Evolutionary conservation across 202 grass and related monocot genomes (phyloP).

Genomic region (Zoysia matrella): DNA sequence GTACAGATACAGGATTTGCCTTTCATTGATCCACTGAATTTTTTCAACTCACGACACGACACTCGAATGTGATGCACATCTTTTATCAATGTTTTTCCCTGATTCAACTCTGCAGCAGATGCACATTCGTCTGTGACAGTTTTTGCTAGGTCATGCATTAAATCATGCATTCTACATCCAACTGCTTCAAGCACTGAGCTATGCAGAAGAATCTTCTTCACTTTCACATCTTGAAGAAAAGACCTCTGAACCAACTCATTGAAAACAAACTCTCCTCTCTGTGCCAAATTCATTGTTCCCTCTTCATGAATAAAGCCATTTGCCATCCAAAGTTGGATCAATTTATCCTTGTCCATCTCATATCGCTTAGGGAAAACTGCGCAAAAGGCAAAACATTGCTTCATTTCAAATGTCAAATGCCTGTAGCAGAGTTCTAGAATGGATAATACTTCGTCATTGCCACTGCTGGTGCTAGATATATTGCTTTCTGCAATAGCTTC

Average conservation of each 20-base stretch:
- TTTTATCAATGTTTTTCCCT: neutral
- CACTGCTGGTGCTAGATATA: neutral
- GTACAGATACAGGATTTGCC: neutral
- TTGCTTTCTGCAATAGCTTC: conserved; percentile 21
- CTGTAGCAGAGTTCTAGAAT: conserved; percentile 47
- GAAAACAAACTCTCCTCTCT: conserved; percentile 35
- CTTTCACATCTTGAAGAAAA: conserved; percentile 50
- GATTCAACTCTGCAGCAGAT: neutral
- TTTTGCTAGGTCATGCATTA: conserved; percentile 51
- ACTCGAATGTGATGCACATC: neutral
- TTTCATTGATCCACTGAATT: neutral
- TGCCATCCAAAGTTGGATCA: conserved; percentile 52
- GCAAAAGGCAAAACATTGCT: conserved; percentile 53
- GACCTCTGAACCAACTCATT: neutral
- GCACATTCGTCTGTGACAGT: conserved; percentile 17
- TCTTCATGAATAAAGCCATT: conserved; percentile 41
- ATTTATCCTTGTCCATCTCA: conserved; percentile 36
- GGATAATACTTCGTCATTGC: neutral
- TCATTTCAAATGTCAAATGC: conserved; percentile 26
- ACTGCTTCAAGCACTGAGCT: neutral
- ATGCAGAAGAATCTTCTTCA: rapidly evolving
- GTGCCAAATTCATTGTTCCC: neutral
- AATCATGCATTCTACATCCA: neutral
- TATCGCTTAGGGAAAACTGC: conserved; percentile 46
- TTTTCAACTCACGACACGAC: rapidly evolving